Base-by-base conservation (phyloP, 495 filamentous ascomycete species). In the Staphylotrichum longicolle region DNA sequence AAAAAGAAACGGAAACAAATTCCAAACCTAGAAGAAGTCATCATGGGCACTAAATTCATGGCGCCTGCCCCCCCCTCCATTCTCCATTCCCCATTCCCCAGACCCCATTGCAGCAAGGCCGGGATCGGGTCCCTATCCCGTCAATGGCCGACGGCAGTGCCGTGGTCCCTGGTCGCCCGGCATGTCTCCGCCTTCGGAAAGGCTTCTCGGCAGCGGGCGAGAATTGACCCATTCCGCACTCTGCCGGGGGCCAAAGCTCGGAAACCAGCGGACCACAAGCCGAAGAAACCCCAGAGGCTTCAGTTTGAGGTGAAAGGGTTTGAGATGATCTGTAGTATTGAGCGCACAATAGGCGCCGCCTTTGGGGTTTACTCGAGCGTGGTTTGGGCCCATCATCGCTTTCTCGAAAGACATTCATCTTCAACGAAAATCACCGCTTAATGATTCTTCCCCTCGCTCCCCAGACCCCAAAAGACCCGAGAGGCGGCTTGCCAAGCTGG, bases 111-210 rank as follows among this genome's bases (percentile, higher is more conserved):
- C 48, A 58, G 40, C 47, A 45, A 51, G 55, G 52, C 57, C 47
- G 57, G 40, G 50, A 42, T 34, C 32, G 37, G 33, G 11, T 27
- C n/a, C 45, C 33, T 41, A 58, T 58, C 55, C 69, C 69, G 64
- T 66, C 48, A 65, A 65, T 64, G 69, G 63, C 66, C 69, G 64
- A 69, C 40, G 39, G 54, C 58, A 68, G 48, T 69, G 63, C 69
- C 69, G 69, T 60, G 60, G 62, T 33, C 51, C 61, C 57, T 61
- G 49, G 40, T 41, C 20, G 14, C 62, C 63, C 61, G 64, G 58
- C 57, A 51, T 33, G 54, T 62, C 66, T 67, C 63, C 62, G 61
- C 67, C 64, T 57, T 66, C 70, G 70, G 70, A 68, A 72, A 60
- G 58, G 47, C 50, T 61, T 47, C 41, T 70, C 70, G 70, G 70